Base-by-base conservation (phyloP, 1,139 yeast genomes). In the Meyerozyma sp. region DNA sequence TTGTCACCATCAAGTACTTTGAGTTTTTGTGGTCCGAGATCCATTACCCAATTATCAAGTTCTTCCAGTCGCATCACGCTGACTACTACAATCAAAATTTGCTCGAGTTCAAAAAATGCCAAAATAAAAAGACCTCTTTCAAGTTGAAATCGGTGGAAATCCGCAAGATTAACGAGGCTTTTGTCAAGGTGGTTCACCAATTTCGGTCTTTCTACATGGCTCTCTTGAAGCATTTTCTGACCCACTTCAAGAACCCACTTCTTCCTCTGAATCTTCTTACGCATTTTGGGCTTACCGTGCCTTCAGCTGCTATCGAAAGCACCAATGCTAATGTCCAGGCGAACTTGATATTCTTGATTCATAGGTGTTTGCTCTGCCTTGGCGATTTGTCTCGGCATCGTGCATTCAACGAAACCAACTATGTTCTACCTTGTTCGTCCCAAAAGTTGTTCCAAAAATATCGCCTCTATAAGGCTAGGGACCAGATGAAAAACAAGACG, bases 361-460 rank as follows among this genome's bases (percentile, higher is more conserved):
- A 82, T 52, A 70, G 75, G 46, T 80, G 82, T 46, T 62, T 81
- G 34, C 58, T 83, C 9, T 75, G 73, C 44, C 61, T 82, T 42
- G 90, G 88, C 4, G 81, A 82, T 42, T 62, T 81, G 21, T 72
- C 82, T 2, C 73, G 89, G 43, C 83, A 82, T 56, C 67, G 79
- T 49, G 63, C 80, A 1, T 59, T 71, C 34, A 60, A 73, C 45
- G 79, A 76, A 41, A 60, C 65, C 27, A 59, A 68, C 6, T 77
- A 62, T 54, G 68, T 70, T 10, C 52, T 53, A 11, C 77, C 77
- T 1, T 58, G 66, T 43, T 46, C 62, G 18, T 58, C 77, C 53
- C 49, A 56, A 49, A 49, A 65, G 52, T 57, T 64, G 50, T 55
- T 62, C 54, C 62, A 70, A 66, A 55, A 66, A 57, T 49, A 66